Base-by-base conservation (phyloP, 2,329 filamentous ascomycete species). In the Claviceps africana region DNA sequence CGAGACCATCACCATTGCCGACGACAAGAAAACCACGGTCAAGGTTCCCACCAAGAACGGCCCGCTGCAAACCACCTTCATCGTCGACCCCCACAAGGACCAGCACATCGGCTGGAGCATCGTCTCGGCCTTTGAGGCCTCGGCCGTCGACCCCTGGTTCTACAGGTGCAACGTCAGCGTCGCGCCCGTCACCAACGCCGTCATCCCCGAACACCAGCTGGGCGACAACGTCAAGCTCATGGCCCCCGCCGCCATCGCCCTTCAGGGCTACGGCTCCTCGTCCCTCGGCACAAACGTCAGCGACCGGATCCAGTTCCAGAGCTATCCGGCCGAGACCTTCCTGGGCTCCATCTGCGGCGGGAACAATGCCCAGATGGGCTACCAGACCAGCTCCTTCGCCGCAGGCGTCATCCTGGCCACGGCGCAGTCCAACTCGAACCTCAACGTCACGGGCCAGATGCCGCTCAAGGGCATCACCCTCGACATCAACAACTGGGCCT, bases 131-230 rank as follows among this genome's bases (percentile, higher is more conserved):
- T 69, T 73, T 17, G 70, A 73, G 53, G 62, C 69, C 1, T 69
- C 65, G 0, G 22, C 50, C 17, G 60, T 53, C 1, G 51, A 64
- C 4, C 61, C 70, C 0, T 73, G 69, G 69, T 71, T 64, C 52
- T 73, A 73, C 57, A 54, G 50, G 15, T 73, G 71, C 59, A 67
- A 70, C 49, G 60, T 70, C 17, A 67, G 62, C 0, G 48, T 72
- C 4, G 60, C 59, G 0, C 21, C 56, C 2, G 70, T 70, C 1
- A 50, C 43, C 22, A 69, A 60, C 47, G 71, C 67, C 2, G 59
- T 64, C 1, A 59, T 64, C 53, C 65, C 63, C 9, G 66, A 68
- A 49, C 66, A 71, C 49, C 51, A 57, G 1, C 60, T 72, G 19
- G 66, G 67, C 33, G 56, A 60, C 44, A 55, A 63, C 21, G 62